Evolutionary conservation across 1,139 yeast species (phyloP), one percentile per base, ranked within the genome.

Genomic region (Protomyces macrosporus): DNA sequence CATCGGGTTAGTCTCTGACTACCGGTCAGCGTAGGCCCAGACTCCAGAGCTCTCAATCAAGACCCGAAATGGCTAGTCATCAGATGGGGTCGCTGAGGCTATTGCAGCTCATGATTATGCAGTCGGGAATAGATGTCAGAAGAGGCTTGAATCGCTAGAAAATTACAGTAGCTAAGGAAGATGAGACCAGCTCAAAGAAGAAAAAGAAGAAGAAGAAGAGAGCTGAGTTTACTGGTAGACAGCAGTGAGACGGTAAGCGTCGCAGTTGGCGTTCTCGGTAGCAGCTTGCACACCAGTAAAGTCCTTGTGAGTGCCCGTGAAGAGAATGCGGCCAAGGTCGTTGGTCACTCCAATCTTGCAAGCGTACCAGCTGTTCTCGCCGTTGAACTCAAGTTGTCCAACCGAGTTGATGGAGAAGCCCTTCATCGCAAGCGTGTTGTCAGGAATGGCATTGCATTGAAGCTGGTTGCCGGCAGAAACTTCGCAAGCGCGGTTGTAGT

Each of bases 251-350:
- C 48, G 48, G 48, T 42, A 42, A 6, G 48, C 48, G 16, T 42
- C 48, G 23, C 48, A 42, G 48, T 42, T 42, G 30, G 48, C 48
- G 6, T 42, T 42, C 30, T 42, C 48, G 16, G 48, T 42, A 10
- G 14, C 48, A 42, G 48, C 16, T 23, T n/a, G 14, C 48, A 42
- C 48, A n/a, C 48, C 48, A 9, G 48, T n/a, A n/a, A 42, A 42
- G 48, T 42, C 48, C 48, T 42, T 42, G 48, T 42, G 48, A 42
- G 48, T 42, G 48, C 48, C 48, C 33, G 48, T 42, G 30, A 42
- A 42, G 48, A 42, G n/a, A 6, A 42, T 42, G 23, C 16, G 30
- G 48, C 48, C 48, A 16, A 42, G 16, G 23, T 16, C 14, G 30
- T 42, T 16, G 9, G 48, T n/a, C 9, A 23, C 16, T n/a, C 48